Base-by-base conservation (phyloP, 148 eudicot genomes). In the Arbutus unedo region DNA sequence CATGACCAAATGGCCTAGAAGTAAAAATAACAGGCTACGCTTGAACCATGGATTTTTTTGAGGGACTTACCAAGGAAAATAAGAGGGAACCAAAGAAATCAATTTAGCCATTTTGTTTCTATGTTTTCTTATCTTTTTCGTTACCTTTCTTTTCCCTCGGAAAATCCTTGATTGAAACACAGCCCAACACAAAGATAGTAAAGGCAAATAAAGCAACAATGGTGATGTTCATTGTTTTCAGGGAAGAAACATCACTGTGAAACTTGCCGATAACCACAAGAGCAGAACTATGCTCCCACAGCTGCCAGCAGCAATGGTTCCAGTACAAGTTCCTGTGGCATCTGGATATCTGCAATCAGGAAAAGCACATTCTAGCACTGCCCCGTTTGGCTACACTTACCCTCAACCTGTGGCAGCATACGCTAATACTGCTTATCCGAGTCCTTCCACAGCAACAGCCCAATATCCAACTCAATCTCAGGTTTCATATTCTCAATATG, bases 241-340 rank as follows among this genome's bases (percentile, higher is more conserved):
- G 95, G 95, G 95, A 44, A 81, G 91, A 47, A 91, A 84, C 67
- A 85, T 92, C 73, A 87, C 90, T 54, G 92, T 91, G 64, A 92
- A 89, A 83, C 88, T 83, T 82, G 95, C 95, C 15, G 95, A 92
- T 83, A 91, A 83, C 49, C 88, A 85, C 83, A 87, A 82, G 81
- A 83, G 77, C 79, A 89, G 78, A 79, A 78, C 79, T 38, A 55
- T 73, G 19, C 84, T 84, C 48, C 72, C 78, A 7, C 94, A 88
- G 81, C 16, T 77, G 74, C 83, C 87, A 15, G 73, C 85, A 67
- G 49, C 92, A n/a, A 83, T 77, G 66, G 88, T 67, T 88, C 93
- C 90, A 9, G 81, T 86, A 68, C 89, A 86, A 15, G 53, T 86
- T 19, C 88, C 87, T 47, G 53, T 83, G 81, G 80, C 81, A 15